phyloP scores from a whole-genome alignment of 495 filamentous ascomycete species.

The Tuber brumale region DNA sequence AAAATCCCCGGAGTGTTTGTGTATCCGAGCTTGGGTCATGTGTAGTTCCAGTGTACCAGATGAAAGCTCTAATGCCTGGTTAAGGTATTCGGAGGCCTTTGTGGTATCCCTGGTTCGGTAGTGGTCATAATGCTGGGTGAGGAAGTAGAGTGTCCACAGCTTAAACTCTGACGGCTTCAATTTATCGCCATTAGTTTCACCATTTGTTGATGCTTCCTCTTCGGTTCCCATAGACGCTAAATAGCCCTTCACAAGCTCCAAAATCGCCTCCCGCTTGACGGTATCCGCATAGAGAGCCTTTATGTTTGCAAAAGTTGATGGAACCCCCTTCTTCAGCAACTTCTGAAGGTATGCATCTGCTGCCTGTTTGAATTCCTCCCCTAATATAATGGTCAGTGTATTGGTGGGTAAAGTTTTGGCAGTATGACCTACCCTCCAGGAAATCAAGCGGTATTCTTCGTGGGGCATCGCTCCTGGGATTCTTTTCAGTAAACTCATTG shows the following conservation, averaged over 20 bases:
- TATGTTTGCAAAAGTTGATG: slow-evolving; percentile 91
- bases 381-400: slow-evolving; percentile 42
- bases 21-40: slow-evolving; percentile 92
- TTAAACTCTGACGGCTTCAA: slow-evolving; percentile 57
- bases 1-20: slow-evolving; percentile 79
- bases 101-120: slow-evolving; percentile 72
- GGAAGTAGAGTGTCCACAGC: slow-evolving; percentile 76
- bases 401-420: slow-evolving; percentile 16
- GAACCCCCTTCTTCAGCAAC: slow-evolving; percentile 92
- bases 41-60: slow-evolving; percentile 82
- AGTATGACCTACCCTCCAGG: slow-evolving; percentile 56
- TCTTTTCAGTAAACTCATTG: slow-evolving; percentile 70
- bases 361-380: slow-evolving; percentile 70
- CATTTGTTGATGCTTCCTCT: slow-evolving; percentile 47
- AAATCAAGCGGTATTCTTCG: slow-evolving; percentile 85
- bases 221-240: slow-evolving; percentile 50
- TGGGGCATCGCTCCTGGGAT: slow-evolving; percentile 76
- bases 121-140: slow-evolving; percentile 96
- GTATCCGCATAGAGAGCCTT: slow-evolving; percentile 78
- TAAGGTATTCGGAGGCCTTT: slow-evolving; percentile 74
- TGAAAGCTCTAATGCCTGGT: slow-evolving; percentile 70
- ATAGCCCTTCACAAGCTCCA: slow-evolving; percentile 73
- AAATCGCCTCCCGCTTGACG: slow-evolving; percentile 67
- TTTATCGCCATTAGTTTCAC: slow-evolving; percentile 51
- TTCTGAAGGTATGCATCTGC: slow-evolving; percentile 74